Evolutionary conservation across 495 filamentous ascomycete species (phyloP), one percentile per base, ranked within the genome.

Genomic region (Tuber melanosporum): DNA sequence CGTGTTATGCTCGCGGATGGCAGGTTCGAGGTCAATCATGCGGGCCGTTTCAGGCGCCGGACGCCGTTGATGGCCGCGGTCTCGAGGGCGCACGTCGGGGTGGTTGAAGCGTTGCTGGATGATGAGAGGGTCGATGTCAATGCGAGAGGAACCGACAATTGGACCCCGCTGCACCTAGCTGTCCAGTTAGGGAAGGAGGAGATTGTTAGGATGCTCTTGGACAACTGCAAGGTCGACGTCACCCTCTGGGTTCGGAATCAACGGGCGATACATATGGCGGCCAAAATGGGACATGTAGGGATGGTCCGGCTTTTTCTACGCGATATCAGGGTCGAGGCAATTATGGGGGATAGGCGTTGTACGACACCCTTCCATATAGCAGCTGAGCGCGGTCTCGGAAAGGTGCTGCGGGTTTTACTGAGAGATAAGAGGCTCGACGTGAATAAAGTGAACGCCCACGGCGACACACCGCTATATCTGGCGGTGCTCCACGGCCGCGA

Each of bases 1-100:
- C 52, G 52, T 15, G n/a, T 62, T 62, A 62, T 62, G 52, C 52
- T 62, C 22, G 52, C 52, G 52, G 52, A 62, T 62, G 52, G 52
- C n/a, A 62, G 52, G n/a, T 62, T 66, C 26, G 26, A 36, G 10
- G 57, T 66, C 32, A 66, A 36, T 66, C 26, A 5, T 36, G 3
- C 26, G 26, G 57, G 26, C 32, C 26, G 57, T 66, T 66, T 17
- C 26, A 14, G 0, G 14, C 57, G 12, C 26, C 26, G 57, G 57
- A 66, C 57, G 57, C 26, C 57, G 26, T 66, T 66, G 26, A 66
- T 36, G 57, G 26, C 14, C 32, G 57, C 26, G 26, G 15, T 32
- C 12, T 66, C 14, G 1, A 14, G 14, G 14, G 36, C 1, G 57
- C 57, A 66, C 26, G 17, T 36, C 14, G 26, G 57, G 26, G 26